Conservation (phyloP, 306 rosid species). For the Casuarina glauca region DNA sequence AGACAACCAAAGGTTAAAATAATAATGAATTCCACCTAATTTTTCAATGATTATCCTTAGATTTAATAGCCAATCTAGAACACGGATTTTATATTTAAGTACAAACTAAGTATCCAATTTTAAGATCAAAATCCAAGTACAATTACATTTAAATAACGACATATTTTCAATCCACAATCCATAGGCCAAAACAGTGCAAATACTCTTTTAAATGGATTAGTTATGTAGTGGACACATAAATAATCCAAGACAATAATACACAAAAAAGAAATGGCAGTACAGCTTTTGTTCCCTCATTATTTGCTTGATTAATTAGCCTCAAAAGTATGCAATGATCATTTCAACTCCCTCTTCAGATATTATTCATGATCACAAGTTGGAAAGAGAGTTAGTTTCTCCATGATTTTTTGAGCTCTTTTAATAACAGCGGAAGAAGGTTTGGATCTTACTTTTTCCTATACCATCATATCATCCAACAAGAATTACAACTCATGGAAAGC, state of each 20-base stretch:
- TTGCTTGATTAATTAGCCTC: neutral
- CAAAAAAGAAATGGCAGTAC: neutral
- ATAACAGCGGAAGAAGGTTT: neutral
- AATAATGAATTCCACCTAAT: neutral
- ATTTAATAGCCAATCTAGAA: neutral
- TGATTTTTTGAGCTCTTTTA: neutral
- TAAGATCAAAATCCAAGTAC: too few species aligned
- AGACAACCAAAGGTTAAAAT: constrained; percentile 23
- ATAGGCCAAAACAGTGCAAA: neutral
- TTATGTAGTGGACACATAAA: neutral
- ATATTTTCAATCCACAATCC: neutral
- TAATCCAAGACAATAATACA: neutral
- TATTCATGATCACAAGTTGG: neutral
- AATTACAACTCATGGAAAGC: neutral
- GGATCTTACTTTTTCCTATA: neutral
- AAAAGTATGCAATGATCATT: neutral
- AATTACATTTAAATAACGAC: neutral
- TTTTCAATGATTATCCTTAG: neutral
- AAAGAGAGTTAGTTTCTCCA: neutral
- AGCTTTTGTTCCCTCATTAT: neutral
- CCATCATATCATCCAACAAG: neutral
- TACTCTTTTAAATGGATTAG: neutral
- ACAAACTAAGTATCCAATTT: too few species aligned
- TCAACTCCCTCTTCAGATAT: neutral
- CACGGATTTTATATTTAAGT: neutral